Evolutionary conservation across 129 eudicot species (phyloP).

Genomic region (Erigeron canadensis): DNA sequence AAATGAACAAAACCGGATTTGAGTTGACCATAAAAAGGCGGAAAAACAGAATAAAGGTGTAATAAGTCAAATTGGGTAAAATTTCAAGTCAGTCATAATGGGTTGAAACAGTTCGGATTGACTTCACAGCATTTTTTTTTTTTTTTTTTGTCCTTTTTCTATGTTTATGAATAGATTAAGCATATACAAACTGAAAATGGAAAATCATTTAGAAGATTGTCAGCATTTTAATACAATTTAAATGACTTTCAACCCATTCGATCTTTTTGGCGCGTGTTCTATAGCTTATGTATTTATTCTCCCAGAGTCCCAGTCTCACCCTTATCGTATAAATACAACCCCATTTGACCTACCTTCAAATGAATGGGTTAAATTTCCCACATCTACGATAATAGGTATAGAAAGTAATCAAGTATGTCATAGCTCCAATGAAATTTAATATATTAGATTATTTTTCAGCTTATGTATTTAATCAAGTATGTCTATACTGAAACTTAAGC

Average conservation of each 20-base stretch:
- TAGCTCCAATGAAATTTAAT: too few species aligned
- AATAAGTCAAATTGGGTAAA: not conserved
- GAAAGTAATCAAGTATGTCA: not conserved
- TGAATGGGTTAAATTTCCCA: not conserved
- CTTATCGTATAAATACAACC: not conserved
- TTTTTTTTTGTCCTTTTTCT: too few species aligned
- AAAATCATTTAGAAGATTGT: not conserved
- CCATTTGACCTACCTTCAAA: not conserved
- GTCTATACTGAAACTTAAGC: not conserved
- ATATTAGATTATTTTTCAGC: too few species aligned
- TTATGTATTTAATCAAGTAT: not conserved
- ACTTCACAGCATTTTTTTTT: constrained; percentile 10
- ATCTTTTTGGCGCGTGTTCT: not conserved
- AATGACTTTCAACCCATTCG: not conserved
- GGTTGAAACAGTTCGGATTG: not conserved
- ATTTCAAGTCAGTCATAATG: not conserved
- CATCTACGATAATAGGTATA: not conserved
- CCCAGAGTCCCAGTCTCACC: not conserved
- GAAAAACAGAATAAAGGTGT: not conserved
- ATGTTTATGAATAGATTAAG: not conserved
- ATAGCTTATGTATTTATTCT: too few species aligned
- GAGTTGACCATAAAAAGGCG: not conserved
- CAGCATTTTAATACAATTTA: not conserved
- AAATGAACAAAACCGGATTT: not conserved
- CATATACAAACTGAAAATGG: not conserved